phyloP scores from a whole-genome alignment of 164 flowering plant species.

The Amborella trichopoda region DNA sequence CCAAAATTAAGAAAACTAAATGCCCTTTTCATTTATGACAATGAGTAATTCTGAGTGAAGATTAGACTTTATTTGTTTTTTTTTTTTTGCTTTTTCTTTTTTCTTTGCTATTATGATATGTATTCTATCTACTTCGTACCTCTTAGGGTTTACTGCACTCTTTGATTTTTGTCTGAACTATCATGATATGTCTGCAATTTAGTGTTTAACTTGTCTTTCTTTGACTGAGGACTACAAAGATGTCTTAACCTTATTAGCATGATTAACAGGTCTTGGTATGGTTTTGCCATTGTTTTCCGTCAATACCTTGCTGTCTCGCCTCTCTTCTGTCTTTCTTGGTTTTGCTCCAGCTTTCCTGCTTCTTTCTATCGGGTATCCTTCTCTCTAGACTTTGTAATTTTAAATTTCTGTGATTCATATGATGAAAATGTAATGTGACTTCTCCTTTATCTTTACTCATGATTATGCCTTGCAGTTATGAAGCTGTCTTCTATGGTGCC shows the following conservation, averaged over 20 bases:
- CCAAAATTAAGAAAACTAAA: too few species aligned
- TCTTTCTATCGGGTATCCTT: slow-evolving; percentile 79
- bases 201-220: too few species aligned
- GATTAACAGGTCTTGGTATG: slow-evolving; percentile 52
- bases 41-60: too few species aligned
- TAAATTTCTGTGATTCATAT: not conserved
- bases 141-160: too few species aligned
- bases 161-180: too few species aligned
- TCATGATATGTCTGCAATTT: too few species aligned
- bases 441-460: not conserved
- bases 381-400: slow-evolving; percentile 1
- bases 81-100: too few species aligned
- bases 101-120: too few species aligned
- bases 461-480: slow-evolving; percentile 65
- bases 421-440: slow-evolving; percentile 1
- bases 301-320: slow-evolving; percentile 53
- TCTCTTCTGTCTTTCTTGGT: slow-evolving; percentile 86
- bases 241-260: slow-evolving; percentile 4
- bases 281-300: slow-evolving; percentile 75
- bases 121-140: too few species aligned
- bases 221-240: too few species aligned
- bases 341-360: slow-evolving; percentile 89
- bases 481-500: slow-evolving; percentile 83
- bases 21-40: too few species aligned
- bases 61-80: too few species aligned